These are phyloP conservation scores for Chlorophyllum brunneum DNA, from an alignment of 768 basidiomycete species.

Conservation along the genomic window DNA sequence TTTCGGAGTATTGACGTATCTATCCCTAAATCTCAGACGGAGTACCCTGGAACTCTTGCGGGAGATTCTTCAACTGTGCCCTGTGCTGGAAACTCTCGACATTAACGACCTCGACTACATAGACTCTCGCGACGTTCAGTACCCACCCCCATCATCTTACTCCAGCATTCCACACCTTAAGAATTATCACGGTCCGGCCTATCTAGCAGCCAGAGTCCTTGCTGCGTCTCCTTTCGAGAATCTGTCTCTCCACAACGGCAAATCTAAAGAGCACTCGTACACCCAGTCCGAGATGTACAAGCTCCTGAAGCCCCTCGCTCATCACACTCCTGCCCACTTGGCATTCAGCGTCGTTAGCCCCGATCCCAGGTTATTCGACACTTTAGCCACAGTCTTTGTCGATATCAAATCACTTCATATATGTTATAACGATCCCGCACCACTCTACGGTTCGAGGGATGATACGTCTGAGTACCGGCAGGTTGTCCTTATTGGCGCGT, in stretches of 20 bases:
- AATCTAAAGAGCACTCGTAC: constrained; percentile 4
- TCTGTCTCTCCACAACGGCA: constrained; percentile 9
- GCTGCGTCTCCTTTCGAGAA: not conserved
- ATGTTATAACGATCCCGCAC: constrained; percentile 6
- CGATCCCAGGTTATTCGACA: constrained; percentile 2
- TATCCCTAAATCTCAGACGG: constrained; percentile 5
- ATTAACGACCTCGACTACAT: constrained; percentile 8
- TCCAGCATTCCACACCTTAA: constrained; percentile 2
- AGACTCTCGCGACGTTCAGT: constrained; percentile 8
- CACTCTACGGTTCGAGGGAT: not conserved
- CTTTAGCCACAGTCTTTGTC: not conserved
- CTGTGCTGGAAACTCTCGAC: not conserved
- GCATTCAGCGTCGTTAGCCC: constrained; percentile 7
- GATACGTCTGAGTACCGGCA: not conserved
- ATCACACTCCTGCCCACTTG: not conserved
- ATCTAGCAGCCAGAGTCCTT: constrained; percentile 2
- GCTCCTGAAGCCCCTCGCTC: constrained; percentile 1
- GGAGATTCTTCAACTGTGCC: constrained; percentile 9
- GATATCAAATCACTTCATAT: constrained; percentile 2
- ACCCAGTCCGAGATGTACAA: not conserved
- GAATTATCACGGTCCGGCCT: constrained; percentile 4
- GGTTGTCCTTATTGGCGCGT: not conserved
- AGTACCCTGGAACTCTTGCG: constrained; percentile 3
- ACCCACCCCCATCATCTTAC: constrained; percentile 4
- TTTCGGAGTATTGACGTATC: not conserved